Percentiles rank a stretch among this genome's conserved stretches.
phyloP scores from a whole-genome alignment of 345 rosid species.

The Salix caprea region DNA sequence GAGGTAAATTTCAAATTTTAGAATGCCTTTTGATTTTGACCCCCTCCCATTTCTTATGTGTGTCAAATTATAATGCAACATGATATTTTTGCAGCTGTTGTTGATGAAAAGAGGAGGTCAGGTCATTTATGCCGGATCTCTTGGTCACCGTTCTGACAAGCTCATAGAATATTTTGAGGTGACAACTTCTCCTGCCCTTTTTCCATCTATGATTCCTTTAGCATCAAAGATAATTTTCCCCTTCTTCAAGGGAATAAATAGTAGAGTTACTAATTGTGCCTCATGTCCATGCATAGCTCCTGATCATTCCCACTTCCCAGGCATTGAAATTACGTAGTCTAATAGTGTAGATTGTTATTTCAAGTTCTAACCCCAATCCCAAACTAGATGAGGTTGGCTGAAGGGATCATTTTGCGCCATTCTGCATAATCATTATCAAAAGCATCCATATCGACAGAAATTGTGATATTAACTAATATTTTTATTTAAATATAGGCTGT shows the following conservation, averaged over 20 bases:
- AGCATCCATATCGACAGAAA: not conserved
- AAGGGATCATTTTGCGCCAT: not conserved
- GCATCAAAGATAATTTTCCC: not conserved
- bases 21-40: not conserved
- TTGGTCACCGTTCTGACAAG: slow-evolving; percentile 72
- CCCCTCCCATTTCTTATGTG: not conserved
- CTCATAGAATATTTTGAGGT: slow-evolving; percentile 90
- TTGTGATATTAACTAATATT: not conserved
- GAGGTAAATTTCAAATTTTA: slow-evolving; percentile 46
- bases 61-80: not conserved
- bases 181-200: not conserved
- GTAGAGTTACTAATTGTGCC: not conserved
- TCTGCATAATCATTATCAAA: no score
- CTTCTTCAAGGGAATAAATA: no score
- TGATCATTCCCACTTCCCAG: not conserved
- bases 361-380: no score
- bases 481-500: slow-evolving; percentile 41
- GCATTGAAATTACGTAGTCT: not conserved
- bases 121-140: slow-evolving; percentile 76
- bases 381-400: no score
- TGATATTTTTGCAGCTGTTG: slow-evolving; percentile 44
- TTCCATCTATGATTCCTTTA: not conserved
- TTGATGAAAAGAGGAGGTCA: slow-evolving; percentile 95
- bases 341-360: no score
- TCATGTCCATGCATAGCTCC: not conserved